phyloP scores from a whole-genome alignment of 805 yeast species.

The Wickerhamomyces mucosus region DNA sequence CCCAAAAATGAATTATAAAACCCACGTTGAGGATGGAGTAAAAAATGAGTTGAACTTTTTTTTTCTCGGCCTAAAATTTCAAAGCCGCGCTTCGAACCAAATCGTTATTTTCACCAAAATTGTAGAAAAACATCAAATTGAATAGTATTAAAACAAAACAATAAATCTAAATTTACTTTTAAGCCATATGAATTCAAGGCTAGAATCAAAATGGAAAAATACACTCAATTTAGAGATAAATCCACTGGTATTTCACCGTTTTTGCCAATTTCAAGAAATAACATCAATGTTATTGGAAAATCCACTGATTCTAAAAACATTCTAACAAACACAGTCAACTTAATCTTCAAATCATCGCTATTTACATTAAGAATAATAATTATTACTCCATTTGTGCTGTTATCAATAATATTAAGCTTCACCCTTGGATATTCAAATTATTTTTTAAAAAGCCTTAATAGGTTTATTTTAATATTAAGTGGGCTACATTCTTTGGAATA shows the following conservation, averaged over 20 bases:
- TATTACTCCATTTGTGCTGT: background rate
- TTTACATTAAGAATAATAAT: background rate
- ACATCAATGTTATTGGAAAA: constrained; percentile 6
- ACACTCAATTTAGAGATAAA: constrained; percentile 75
- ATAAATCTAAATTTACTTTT: too few species aligned
- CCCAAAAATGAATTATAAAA: too few species aligned
- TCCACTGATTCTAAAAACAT: constrained; percentile 3
- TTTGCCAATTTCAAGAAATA: constrained; percentile 40
- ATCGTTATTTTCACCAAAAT: too few species aligned
- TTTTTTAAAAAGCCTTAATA: background rate
- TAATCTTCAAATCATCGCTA: background rate
- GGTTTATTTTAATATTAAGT: constrained; percentile 5
- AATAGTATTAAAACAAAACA: too few species aligned
- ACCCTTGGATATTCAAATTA: background rate
- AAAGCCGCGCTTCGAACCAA: too few species aligned
- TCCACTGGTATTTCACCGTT: constrained; percentile 94
- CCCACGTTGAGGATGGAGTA: too few species aligned
- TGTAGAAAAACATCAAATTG: too few species aligned
- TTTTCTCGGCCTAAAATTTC: background rate
- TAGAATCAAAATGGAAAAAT: constrained; percentile 64
- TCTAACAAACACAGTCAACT: constrained; percentile 3
- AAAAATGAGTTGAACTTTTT: background rate
- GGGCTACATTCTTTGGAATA: constrained; percentile 12
- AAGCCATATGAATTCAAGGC: too few species aligned
- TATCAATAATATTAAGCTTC: background rate